phyloP scores from a whole-genome alignment of 768 basidiomycete species.

The Agaricus sinodeliciosus region DNA sequence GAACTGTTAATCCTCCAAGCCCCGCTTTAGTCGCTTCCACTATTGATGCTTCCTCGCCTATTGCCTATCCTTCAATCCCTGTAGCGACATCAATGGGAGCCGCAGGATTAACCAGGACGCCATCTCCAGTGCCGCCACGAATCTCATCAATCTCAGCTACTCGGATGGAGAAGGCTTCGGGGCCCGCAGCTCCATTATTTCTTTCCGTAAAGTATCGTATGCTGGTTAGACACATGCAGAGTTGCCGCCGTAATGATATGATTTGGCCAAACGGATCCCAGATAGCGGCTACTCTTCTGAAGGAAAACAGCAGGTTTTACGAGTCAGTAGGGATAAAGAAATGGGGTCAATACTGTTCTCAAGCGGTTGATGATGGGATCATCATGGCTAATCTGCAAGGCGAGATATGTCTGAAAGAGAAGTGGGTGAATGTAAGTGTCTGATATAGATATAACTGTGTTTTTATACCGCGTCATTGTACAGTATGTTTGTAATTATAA shows the following conservation, averaged over 20 bases:
- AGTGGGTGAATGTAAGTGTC: conserved; percentile 3
- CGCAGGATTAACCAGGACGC: background rate
- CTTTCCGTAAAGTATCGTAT: conserved; percentile 3
- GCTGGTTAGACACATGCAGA: conserved; percentile 8
- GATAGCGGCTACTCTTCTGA: conserved; percentile 6
- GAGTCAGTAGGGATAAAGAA: conserved; percentile 9
- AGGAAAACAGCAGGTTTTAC: conserved; percentile 8
- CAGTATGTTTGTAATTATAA: too few relatives aligned
- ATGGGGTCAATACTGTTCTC: conserved; percentile 5
- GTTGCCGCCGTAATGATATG: background rate
- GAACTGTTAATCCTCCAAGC: background rate
- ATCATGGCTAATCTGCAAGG: background rate
- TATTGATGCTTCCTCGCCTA: background rate
- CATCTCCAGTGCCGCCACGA: background rate
- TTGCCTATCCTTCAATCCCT: background rate
- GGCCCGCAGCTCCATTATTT: background rate
- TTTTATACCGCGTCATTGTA: too few relatives aligned
- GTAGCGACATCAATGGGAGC: background rate
- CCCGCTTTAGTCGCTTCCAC: background rate
- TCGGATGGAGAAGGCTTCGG: background rate
- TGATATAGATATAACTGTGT: too few relatives aligned
- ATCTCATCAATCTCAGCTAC: background rate
- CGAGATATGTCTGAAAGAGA: conserved; percentile 7
- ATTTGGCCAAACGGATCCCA: background rate
- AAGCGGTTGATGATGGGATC: conserved; percentile 10